Evolutionary conservation across 805 yeast species (phyloP).

Genomic region (Saccharomyces kudriavzevii): DNA sequence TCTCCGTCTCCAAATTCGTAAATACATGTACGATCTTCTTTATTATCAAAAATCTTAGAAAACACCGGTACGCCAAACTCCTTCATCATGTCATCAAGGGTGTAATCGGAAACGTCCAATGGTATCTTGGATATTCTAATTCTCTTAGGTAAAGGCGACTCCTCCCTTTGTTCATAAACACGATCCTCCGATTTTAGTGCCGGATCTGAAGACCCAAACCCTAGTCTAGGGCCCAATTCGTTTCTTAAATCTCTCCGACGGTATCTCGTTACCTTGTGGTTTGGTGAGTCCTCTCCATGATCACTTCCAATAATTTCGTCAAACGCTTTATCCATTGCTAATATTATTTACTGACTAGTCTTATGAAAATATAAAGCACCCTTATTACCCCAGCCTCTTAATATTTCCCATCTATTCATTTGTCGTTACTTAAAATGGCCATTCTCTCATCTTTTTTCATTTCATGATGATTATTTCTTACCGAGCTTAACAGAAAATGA

Average conservation of each 20-base stretch:
- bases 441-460: background rate
- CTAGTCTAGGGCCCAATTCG: slow-evolving; percentile 22
- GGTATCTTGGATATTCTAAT: slow-evolving; percentile 21
- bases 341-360: background rate
- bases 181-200: background rate
- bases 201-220: slow-evolving; percentile 5
- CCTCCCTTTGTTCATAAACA: background rate
- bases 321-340: background rate
- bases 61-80: slow-evolving; percentile 19
- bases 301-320: background rate
- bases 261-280: slow-evolving; percentile 20
- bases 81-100: slow-evolving; percentile 27
- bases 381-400: background rate
- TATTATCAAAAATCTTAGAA: slow-evolving; percentile 20
- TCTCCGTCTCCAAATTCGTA: slow-evolving; percentile 19
- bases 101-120: slow-evolving; percentile 25
- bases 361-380: background rate
- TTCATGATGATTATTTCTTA: background rate
- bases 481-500: background rate
- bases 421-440: background rate
- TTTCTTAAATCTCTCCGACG: slow-evolving; percentile 31
- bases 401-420: background rate
- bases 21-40: slow-evolving; percentile 25
- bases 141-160: slow-evolving; percentile 17
- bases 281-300: background rate